phyloP scores from a whole-genome alignment of 2,329 filamentous ascomycete species.

The Aulographum hederae region DNA sequence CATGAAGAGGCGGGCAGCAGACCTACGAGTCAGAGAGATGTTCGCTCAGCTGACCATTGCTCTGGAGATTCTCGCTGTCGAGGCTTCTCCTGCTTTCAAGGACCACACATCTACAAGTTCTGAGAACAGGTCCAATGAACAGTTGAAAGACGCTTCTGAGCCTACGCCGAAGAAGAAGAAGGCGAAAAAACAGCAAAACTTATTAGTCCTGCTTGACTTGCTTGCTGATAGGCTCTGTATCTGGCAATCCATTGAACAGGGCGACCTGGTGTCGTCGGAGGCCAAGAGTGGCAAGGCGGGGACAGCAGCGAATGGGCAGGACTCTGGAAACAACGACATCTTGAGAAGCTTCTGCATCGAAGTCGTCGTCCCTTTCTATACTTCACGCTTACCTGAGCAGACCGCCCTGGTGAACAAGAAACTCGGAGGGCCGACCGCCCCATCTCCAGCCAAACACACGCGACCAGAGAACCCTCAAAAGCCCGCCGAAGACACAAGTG shows the following conservation, averaged over 20 bases:
- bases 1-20: conserved; percentile 43
- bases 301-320: too few relatives aligned
- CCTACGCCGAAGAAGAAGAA: conserved; percentile 18
- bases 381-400: conserved; percentile 52
- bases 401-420: conserved; percentile 57
- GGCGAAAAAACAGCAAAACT: conserved; percentile 46
- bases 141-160: conserved; percentile 8
- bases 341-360: conserved; percentile 63
- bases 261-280: conserved; percentile 15
- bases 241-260: conserved; percentile 59
- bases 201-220: conserved; percentile 49
- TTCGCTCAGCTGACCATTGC: conserved; percentile 67
- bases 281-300: conserved; percentile 4
- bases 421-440: conserved; percentile 50
- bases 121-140: conserved; percentile 6
- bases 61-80: conserved; percentile 57
- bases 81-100: conserved; percentile 24
- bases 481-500: conserved; percentile 18
- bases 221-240: conserved; percentile 66
- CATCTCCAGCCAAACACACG: conserved; percentile 26
- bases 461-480: conserved; percentile 24
- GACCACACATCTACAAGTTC: background rate
- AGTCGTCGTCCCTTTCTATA: conserved; percentile 66
- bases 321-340: conserved; percentile 32
- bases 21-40: conserved; percentile 56